Base-by-base conservation (phyloP, 306 rosid genomes). In the Gillenia trifoliata region DNA sequence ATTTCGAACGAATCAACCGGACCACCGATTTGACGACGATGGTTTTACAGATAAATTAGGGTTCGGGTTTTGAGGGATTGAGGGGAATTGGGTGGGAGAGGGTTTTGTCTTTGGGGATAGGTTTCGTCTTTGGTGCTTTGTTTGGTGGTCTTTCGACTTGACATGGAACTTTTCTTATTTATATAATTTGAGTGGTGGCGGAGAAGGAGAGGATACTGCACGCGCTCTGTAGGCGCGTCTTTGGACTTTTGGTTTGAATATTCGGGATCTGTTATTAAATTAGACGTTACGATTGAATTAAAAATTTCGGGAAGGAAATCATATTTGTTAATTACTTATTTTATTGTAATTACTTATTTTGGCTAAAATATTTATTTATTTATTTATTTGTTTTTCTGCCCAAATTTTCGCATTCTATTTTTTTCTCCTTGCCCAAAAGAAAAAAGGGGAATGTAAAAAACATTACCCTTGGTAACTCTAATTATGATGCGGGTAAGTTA, bases 61-160 rank as follows among this genome's bases (percentile, higher is more conserved):
- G 25, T 80, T 77, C 56, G 76, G 81, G 77, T 50, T 72, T 15
- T 2, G 33, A 30, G 20, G 52, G 16, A 26, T 45, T 22, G 17
- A 36, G 64, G 13, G 19, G 30, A 22, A 2, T 17, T 38, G 11
- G 29, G 26, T 26, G 63, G 5, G 25, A 9, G 8, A 45, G 60
- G 36, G 67, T 72, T 71, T 70, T 84, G 78, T 68, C 77, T 76
- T 49, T 40, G 70, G 83, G 85, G 74, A 73, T 65, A 77, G 80
- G 85, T 79, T 82, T 74, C 71, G 33, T 61, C 47, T 15, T 30
- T 45, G 40, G 1, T 52, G 15, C 25, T 30, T 33, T 13, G 62
- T 5, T 43, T 34, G 38, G 13, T 16, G 13, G 40, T 43, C 34
- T 17, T 36, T 4, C 19, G 59, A 15, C 33, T 15, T 45, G 11